A percentile compares a stretch with the other conserved stretches of the same genome.
These are phyloP conservation scores for Ricinus communis DNA, from an alignment of 345 rosid genomes.

Conservation along the genomic window DNA sequence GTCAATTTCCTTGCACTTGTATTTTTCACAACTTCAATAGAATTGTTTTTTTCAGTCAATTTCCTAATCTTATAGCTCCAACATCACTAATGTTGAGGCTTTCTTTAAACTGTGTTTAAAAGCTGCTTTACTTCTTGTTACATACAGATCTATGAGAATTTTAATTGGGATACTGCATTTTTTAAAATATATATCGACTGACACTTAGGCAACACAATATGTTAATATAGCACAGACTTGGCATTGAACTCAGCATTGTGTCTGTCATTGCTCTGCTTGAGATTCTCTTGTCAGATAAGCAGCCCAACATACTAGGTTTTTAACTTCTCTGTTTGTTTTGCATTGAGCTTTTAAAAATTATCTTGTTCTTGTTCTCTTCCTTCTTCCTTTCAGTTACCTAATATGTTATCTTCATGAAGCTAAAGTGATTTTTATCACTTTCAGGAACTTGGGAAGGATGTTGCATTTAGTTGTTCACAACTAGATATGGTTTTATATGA, in stretches of 20 bases:
- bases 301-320: background rate
- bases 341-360: background rate
- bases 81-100: background rate
- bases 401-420: background rate
- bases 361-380: background rate
- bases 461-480: conserved; percentile 54
- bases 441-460: conserved; percentile 51
- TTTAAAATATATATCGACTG: background rate
- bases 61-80: background rate
- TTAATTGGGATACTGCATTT: background rate
- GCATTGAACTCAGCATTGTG: background rate
- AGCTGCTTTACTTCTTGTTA: background rate
- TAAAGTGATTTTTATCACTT: conserved; percentile 15
- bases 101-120: background rate
- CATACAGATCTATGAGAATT: background rate
- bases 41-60: background rate
- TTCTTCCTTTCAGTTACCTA: background rate
- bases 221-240: background rate
- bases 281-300: background rate
- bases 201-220: background rate
- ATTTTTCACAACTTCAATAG: background rate
- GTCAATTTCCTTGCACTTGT: background rate
- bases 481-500: conserved; percentile 48
- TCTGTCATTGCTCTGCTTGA: background rate
- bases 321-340: background rate